These are phyloP conservation scores for Amborella trichopoda DNA, from an alignment of 164 flowering plant genomes.

Conservation along the genomic window DNA sequence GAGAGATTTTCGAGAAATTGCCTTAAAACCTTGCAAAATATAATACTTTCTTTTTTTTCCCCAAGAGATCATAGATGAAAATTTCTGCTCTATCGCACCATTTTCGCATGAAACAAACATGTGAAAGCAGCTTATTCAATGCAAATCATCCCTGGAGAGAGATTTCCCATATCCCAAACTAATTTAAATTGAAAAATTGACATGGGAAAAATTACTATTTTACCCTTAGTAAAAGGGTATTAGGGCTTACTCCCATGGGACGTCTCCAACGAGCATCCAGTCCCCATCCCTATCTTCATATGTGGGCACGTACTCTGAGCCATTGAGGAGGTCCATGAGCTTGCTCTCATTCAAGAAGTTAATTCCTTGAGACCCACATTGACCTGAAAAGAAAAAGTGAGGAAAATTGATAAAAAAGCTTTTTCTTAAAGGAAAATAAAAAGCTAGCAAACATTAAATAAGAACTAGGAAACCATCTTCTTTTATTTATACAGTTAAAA, in stretches of 20 bases:
- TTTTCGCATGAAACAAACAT: not conserved
- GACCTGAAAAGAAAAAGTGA: slow-evolving; percentile 22
- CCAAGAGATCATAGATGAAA: too few species aligned
- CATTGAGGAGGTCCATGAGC: slow-evolving; percentile 59
- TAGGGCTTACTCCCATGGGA: slow-evolving; percentile 73
- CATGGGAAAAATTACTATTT: not conserved
- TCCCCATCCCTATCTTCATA: slow-evolving; percentile 89
- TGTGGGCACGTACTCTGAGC: slow-evolving; percentile 69
- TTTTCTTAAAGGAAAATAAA: not conserved
- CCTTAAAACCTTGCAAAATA: too few species aligned
- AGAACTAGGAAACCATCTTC: not conserved
- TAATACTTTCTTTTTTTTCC: too few species aligned
- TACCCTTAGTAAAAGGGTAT: not conserved
- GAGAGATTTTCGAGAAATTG: too few species aligned
- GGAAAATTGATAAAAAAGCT: not conserved
- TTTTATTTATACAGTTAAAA: not conserved
- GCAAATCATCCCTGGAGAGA: not conserved
- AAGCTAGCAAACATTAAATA: not conserved
- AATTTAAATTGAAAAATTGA: not conserved
- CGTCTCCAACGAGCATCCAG: slow-evolving; percentile 91
- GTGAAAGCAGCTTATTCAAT: not conserved
- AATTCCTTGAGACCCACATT: slow-evolving; percentile 64
- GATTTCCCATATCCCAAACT: not conserved
- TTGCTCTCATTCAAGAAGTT: slow-evolving; percentile 78
- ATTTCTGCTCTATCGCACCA: too few species aligned